Conservation (phyloP, 164 flowering plant species). For the Cinnamomum chago region DNA sequence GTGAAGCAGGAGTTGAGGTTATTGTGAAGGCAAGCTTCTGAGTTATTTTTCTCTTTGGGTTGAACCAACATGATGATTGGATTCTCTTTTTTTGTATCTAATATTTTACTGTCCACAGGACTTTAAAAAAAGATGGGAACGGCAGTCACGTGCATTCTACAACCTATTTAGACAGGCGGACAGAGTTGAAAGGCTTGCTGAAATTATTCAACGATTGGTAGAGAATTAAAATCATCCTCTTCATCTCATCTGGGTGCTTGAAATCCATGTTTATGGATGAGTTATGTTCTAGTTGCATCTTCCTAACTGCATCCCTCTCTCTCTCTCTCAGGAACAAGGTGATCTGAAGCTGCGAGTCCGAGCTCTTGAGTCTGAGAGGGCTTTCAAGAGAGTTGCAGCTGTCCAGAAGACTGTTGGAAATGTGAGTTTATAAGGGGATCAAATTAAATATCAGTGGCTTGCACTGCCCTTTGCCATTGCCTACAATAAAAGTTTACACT, state of each 20-base stretch:
- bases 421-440: constrained; percentile 43
- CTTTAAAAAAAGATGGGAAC: constrained; percentile 84
- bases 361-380: constrained; percentile 87
- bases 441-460: background rate
- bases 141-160: constrained; percentile 80
- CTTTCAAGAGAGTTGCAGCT: constrained; percentile 91
- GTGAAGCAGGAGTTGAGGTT: constrained; percentile 96
- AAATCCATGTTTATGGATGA: background rate
- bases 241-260: background rate
- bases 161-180: constrained; percentile 97
- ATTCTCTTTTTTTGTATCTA: background rate
- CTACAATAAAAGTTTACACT: background rate
- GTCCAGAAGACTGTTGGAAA: constrained; percentile 85
- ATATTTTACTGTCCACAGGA: constrained; percentile 49
- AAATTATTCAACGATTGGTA: constrained; percentile 83
- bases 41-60: constrained; percentile 4
- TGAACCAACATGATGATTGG: background rate
- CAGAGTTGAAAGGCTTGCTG: constrained; percentile 85
- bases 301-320: background rate
- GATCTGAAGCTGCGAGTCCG: constrained; percentile 94
- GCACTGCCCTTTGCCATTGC: background rate
- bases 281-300: background rate
- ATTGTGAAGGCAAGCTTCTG: constrained; percentile 56
- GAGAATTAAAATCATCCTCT: background rate
- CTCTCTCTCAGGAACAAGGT: constrained; percentile 78